Conservation (phyloP, 495 filamentous ascomycete species). For the Penicillium ucsense region DNA sequence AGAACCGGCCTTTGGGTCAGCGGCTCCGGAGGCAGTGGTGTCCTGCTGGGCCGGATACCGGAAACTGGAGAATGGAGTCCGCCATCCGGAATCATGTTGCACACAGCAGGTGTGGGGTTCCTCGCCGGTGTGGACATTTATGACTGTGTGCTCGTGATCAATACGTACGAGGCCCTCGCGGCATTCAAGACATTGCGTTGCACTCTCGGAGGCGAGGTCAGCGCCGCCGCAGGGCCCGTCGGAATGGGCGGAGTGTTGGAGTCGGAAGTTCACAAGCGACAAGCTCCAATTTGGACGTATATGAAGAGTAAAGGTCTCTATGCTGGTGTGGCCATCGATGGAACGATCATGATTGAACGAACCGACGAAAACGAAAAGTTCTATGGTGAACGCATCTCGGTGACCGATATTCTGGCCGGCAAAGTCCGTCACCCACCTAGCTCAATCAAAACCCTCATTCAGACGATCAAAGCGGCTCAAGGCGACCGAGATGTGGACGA, state of each 20-base stretch:
- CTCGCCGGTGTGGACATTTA: slow-evolving; percentile 86
- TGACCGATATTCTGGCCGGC: slow-evolving; percentile 73
- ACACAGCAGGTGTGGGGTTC: slow-evolving; percentile 81
- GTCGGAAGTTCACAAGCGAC: slow-evolving; percentile 58
- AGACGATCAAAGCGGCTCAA: slow-evolving; percentile 78
- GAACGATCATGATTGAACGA: slow-evolving; percentile 75
- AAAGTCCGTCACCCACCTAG: slow-evolving; percentile 62
- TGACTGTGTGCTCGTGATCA: slow-evolving; percentile 86
- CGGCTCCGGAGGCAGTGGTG: slow-evolving; percentile 70
- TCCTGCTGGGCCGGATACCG: slow-evolving; percentile 64
- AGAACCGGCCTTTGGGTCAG: slow-evolving; percentile 85
- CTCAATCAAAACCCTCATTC: slow-evolving; percentile 53
- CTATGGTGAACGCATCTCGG: slow-evolving; percentile 62
- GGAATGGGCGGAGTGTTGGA: slow-evolving; percentile 64
- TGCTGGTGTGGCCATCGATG: slow-evolving; percentile 72
- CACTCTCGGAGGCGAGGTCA: slow-evolving; percentile 71
- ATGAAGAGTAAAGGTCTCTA: slow-evolving; percentile 81
- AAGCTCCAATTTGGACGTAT: slow-evolving; percentile 75
- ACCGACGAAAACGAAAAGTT: slow-evolving; percentile 85
- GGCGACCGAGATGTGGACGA: slow-evolving; percentile 66
- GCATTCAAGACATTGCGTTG: slow-evolving; percentile 68
- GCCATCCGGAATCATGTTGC: slow-evolving; percentile 77
- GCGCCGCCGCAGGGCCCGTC: slow-evolving; percentile 69
- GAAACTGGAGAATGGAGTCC: slow-evolving; percentile 82
- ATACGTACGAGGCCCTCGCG: slow-evolving; percentile 68